Conservation (phyloP, 2,329 filamentous ascomycete genomes). For the Biscogniauxia mediterranea region DNA sequence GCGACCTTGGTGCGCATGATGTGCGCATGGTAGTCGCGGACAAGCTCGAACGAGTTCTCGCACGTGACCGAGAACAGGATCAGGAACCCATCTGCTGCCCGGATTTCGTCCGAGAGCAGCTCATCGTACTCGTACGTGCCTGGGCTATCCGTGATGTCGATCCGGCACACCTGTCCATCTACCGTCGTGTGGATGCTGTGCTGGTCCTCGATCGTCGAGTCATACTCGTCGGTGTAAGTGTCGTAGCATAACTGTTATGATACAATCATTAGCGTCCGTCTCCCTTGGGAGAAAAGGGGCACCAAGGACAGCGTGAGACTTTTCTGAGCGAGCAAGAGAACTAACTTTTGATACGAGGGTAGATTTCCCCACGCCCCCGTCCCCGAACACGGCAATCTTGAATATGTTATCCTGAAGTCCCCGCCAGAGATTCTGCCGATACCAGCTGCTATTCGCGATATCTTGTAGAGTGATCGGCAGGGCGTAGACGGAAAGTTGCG, state of each 20-base stretch:
- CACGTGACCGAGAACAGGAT: not conserved
- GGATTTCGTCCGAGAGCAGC: not conserved
- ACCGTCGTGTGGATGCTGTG: not conserved
- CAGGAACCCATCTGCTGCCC: not conserved
- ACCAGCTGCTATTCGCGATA: not conserved
- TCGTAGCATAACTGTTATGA: not conserved
- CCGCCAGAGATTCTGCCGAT: conserved; percentile 1
- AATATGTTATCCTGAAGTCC: not conserved
- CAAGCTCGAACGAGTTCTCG: not conserved
- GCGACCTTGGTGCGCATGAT: not conserved
- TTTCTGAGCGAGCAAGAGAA: not conserved
- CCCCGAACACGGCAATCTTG: not conserved
- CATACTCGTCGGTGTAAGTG: not conserved
- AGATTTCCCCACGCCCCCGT: not conserved
- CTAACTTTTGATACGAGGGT: not conserved
- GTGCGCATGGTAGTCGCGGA: not conserved
- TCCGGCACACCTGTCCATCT: not conserved
- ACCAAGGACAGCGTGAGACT: not conserved
- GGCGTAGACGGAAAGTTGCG: not conserved
- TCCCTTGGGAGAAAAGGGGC: not conserved
- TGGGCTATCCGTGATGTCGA: not conserved
- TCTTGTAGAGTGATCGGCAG: conserved; percentile 1
- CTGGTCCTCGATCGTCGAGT: not conserved
- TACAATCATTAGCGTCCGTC: not conserved
- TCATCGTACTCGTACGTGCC: not conserved